These are phyloP conservation scores for Huntiella moniliformis DNA, from an alignment of 2,329 filamentous ascomycete genomes.

Conservation along the genomic window DNA sequence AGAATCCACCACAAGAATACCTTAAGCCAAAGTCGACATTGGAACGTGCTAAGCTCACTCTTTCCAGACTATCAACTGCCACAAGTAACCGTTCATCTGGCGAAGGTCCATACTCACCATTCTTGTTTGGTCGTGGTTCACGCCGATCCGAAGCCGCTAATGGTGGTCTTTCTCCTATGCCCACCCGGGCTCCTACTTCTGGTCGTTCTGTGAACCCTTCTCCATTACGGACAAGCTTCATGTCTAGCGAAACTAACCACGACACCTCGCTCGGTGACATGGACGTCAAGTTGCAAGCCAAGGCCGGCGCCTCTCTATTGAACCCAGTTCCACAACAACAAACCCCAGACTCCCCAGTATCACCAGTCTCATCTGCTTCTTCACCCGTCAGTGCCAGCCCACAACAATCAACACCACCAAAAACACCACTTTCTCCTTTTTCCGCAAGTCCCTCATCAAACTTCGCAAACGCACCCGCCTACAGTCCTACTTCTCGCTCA, in stretches of 20 bases:
- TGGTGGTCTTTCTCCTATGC: constrained; percentile 1
- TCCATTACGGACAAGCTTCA: neutral
- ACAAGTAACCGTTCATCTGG: neutral
- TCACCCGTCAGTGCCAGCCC: too few relatives aligned
- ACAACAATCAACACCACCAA: too few relatives aligned
- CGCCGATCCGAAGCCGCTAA: neutral
- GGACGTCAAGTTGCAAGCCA: constrained; percentile 2
- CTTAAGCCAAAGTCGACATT: constrained; percentile 1
- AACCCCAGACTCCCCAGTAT: neutral
- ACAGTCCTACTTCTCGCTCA: neutral
- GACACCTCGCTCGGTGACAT: constrained; percentile 1
- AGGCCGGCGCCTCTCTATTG: constrained; percentile 1
- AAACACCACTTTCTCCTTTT: neutral
- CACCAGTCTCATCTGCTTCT: neutral
- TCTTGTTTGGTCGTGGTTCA: neutral
- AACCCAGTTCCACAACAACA: neutral
- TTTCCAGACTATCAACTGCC: constrained; percentile 1
- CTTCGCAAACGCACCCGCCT: neutral
- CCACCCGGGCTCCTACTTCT: neutral
- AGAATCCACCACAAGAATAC: neutral
- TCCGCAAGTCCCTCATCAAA: neutral
- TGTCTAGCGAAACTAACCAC: neutral
- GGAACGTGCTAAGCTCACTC: neutral
- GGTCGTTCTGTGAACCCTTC: neutral
- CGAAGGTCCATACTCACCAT: neutral